A percentile compares a stretch with the other conserved stretches of the same genome.
Conservation (phyloP, 805 yeast genomes). For the Hemisphaericaspora nanyangensis region DNA sequence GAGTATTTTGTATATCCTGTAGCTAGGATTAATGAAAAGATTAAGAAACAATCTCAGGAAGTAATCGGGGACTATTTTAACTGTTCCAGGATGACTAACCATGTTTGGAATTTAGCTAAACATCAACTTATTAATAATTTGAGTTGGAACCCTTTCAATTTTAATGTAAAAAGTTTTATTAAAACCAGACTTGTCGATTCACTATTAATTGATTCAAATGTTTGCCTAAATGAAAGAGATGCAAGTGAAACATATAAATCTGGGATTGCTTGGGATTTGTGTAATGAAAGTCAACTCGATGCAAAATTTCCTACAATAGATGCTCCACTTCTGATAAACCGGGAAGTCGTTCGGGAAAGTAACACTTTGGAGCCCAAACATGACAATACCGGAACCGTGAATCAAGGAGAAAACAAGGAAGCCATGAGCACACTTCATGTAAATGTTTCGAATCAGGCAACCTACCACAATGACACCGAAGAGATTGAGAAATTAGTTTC, state of each 20-base stretch:
- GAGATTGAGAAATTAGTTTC: conserved; percentile 1
- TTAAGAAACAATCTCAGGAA: background rate
- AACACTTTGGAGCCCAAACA: too few species aligned
- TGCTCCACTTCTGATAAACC: too few species aligned
- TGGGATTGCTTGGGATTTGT: too few species aligned
- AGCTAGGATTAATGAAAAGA: background rate
- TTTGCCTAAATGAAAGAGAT: too few species aligned
- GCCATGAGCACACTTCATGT: too few species aligned
- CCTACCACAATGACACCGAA: conserved; percentile 3
- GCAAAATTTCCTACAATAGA: too few species aligned
- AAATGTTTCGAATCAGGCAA: background rate
- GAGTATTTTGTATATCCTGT: conserved; percentile 1
- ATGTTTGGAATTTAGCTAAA: conserved; percentile 1
- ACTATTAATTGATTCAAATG: background rate
- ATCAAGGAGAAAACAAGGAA: too few species aligned
- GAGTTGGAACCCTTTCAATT: conserved; percentile 3
- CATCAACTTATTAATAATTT: background rate
- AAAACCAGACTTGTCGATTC: background rate
- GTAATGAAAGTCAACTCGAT: too few species aligned
- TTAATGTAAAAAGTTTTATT: background rate
- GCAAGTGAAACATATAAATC: too few species aligned
- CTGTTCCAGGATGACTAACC: background rate
- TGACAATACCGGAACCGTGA: too few species aligned
- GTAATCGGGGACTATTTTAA: background rate
- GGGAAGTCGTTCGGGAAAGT: too few species aligned